Evolutionary conservation across 108 stramenopile species (phyloP), one percentile per base, ranked within the genome.

Genomic region (Conticribra guillardii): DNA sequence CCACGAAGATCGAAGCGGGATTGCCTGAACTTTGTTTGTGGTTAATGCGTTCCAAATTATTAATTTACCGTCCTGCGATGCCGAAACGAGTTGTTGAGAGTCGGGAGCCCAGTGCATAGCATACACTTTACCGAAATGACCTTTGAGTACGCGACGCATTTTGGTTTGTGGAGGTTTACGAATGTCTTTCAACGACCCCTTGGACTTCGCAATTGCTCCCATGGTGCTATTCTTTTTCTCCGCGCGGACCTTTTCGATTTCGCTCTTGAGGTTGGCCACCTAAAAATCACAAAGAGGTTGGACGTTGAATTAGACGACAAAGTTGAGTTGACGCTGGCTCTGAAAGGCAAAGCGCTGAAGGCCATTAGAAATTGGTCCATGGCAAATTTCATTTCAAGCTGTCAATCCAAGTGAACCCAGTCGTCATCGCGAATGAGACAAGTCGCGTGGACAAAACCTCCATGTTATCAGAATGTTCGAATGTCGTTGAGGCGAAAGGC

Each of bases 71-170:
- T 99, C 99, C 84, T 99, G 96, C 7, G 91, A 91, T 7, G 99
- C 99, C 8, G 87, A 88, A 8, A 97, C 90, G 34, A 97, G 71
- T n/a, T 79, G 64, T 52, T 74, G 58, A 1, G 88, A 93, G 62
- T 98, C 93, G 3, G 92, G 85, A 15, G 91, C 87, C 99, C 99
- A 99, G 69, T 98, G 95, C 85, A 98, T 71, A 55, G 98, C 91
- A 67, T 96, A 97, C 28, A 99, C 93, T 73, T 99, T 99, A 46
- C 98, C 98, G 77, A 98, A 99, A 73, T 99, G 97, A 24, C 97
- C 97, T 73, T 93, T 93, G 46, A 97, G 82, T 26, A 81, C 80
- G 14, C 96, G 86, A 48, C 92, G 89, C 48, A 79, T 54, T 62
- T 90, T 91, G 33, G 80, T 85, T 16, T 84, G 41, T 0, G 90